Evolutionary conservation across 306 rosid species (phyloP).

Genomic region (Oxytropis ochrocephala): DNA sequence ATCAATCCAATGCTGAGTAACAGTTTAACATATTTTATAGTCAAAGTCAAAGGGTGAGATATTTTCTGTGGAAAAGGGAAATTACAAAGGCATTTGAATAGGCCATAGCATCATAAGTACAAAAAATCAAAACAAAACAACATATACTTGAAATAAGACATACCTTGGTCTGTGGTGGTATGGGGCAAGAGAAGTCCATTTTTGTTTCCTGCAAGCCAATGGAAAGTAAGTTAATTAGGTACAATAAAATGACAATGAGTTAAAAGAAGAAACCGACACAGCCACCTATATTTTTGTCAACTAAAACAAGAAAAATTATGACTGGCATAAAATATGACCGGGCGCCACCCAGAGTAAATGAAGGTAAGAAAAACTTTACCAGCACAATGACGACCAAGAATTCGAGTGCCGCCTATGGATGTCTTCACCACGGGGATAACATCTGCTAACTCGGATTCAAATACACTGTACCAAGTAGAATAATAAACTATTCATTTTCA

Average conservation of each 20-base stretch:
- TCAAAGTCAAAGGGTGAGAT: background rate
- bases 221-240: background rate
- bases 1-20: background rate
- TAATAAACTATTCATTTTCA: background rate
- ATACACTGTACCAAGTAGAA: slow-evolving; percentile 40
- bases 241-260: background rate
- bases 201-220: slow-evolving; percentile 61
- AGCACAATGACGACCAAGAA: slow-evolving; percentile 89
- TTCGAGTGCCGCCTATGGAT: slow-evolving; percentile 82
- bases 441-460: slow-evolving; percentile 74
- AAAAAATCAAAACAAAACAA: background rate
- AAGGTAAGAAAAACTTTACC: slow-evolving; percentile 35
- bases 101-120: background rate
- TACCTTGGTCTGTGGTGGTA: slow-evolving; percentile 91
- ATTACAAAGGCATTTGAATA: background rate
- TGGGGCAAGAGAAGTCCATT: slow-evolving; percentile 96
- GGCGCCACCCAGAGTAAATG: background rate
- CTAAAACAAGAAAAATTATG: background rate
- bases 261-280: background rate
- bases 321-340: background rate
- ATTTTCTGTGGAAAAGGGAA: background rate
- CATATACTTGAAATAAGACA: background rate
- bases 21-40: background rate
- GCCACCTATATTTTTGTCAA: background rate
- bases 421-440: slow-evolving; percentile 82